These are phyloP conservation scores for Nigrospora sphaerica DNA, from an alignment of 2,329 filamentous ascomycete genomes.

Conservation along the genomic window DNA sequence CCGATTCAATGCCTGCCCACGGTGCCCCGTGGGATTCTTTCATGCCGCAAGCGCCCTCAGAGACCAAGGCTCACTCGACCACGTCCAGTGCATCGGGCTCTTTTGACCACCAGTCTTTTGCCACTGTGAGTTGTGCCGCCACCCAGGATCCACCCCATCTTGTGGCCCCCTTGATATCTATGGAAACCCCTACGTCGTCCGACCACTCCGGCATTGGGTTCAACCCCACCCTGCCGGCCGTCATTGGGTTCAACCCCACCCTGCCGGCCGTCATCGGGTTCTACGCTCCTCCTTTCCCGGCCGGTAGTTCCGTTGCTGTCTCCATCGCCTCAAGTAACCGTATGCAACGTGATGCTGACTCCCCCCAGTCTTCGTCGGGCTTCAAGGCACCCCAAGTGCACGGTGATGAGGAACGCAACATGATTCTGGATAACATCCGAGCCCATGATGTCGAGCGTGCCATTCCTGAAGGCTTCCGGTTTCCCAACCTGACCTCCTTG, in stretches of 20 bases:
- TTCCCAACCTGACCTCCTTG: conserved; percentile 71
- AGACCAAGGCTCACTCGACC: conserved; percentile 71
- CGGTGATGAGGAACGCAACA: conserved; percentile 76
- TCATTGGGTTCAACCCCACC: conserved; percentile 63
- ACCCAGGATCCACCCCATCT: conserved; percentile 40
- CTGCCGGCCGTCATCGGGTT: conserved; percentile 69
- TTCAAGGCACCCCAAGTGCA: conserved; percentile 72
- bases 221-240: conserved; percentile 60
- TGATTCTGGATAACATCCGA: conserved; percentile 81
- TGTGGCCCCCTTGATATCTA: conserved; percentile 40
- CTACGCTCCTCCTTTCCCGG: conserved; percentile 31
- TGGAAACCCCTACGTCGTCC: background rate
- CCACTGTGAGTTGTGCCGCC: conserved; percentile 40
- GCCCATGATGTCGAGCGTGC: conserved; percentile 72
- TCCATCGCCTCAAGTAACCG: conserved; percentile 67
- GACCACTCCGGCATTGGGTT: conserved; percentile 49
- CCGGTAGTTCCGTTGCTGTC: conserved; percentile 40
- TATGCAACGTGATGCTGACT: conserved; percentile 62
- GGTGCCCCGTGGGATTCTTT: conserved; percentile 83
- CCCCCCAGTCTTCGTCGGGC: conserved; percentile 59
- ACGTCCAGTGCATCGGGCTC: conserved; percentile 57
- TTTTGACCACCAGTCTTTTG: conserved; percentile 62
- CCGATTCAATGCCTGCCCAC: conserved; percentile 74
- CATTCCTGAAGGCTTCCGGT: conserved; percentile 81
- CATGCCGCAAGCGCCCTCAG: conserved; percentile 61